Evolutionary conservation across 495 filamentous ascomycete species (phyloP).

Genomic region (Xylaria grammica): DNA sequence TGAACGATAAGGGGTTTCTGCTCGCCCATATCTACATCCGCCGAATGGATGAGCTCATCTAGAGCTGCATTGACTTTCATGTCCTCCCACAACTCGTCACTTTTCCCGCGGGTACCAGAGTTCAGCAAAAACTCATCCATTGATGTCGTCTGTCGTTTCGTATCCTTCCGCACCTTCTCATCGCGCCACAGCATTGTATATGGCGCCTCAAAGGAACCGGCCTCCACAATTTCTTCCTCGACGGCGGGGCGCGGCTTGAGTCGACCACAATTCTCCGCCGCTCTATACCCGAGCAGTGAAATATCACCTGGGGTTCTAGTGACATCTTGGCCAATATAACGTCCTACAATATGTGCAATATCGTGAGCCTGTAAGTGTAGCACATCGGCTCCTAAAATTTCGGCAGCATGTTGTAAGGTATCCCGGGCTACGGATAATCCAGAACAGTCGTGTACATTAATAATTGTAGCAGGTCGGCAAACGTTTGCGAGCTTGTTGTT

Average conservation of each 20-base stretch:
- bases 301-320: slow-evolving; percentile 49
- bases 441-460: slow-evolving; percentile 44
- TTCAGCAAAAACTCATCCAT: slow-evolving; percentile 34
- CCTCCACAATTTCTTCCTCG: slow-evolving; percentile 21
- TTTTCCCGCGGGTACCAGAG: slow-evolving; percentile 26
- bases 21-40: slow-evolving; percentile 32
- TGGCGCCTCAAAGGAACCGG: not conserved
- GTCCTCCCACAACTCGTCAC: slow-evolving; percentile 49
- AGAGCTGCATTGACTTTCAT: slow-evolving; percentile 47
- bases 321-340: slow-evolving; percentile 69
- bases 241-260: slow-evolving; percentile 21
- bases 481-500: slow-evolving; percentile 29
- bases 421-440: slow-evolving; percentile 36
- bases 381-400: slow-evolving; percentile 70
- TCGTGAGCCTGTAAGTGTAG: slow-evolving; percentile 79
- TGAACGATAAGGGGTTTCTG: slow-evolving; percentile 66
- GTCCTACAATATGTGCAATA: slow-evolving; percentile 76
- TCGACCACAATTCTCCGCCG: slow-evolving; percentile 49
- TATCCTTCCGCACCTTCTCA: slow-evolving; percentile 27
- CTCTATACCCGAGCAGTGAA: slow-evolving; percentile 70
- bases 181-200: slow-evolving; percentile 21
- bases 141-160: slow-evolving; percentile 26
- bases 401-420: slow-evolving; percentile 56
- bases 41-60: slow-evolving; percentile 43
- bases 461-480: slow-evolving; percentile 42